A percentile compares a stretch with the other conserved stretches of the same genome.
Evolutionary conservation across 2,329 filamentous ascomycete species (phyloP).

Genomic region (Ilyonectria destructans): DNA sequence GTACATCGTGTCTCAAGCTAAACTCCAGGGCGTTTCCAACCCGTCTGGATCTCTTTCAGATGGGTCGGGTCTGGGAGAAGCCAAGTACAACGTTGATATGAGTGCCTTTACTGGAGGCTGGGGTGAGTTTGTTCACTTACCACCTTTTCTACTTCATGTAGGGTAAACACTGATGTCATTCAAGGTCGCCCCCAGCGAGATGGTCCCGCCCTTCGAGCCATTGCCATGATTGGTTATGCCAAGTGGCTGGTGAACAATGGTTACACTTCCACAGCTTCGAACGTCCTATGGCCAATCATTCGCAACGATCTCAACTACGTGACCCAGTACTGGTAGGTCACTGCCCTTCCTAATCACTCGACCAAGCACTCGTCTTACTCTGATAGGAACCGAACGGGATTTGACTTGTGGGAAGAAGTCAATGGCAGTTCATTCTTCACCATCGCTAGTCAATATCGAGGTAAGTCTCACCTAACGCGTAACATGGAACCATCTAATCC

Average conservation of each 20-base stretch:
- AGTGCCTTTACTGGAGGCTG: slow-evolving; percentile 77
- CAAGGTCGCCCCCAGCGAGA: slow-evolving; percentile 82
- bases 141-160: neutral
- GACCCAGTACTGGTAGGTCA: slow-evolving; percentile 75
- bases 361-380: slow-evolving; percentile 10
- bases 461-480: slow-evolving; percentile 53
- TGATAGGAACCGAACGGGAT: slow-evolving; percentile 71
- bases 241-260: slow-evolving; percentile 81
- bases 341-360: too few relatives aligned
- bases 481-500: too few relatives aligned
- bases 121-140: slow-evolving; percentile 60
- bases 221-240: slow-evolving; percentile 80
- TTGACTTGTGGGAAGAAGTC: slow-evolving; percentile 90
- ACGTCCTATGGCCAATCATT: slow-evolving; percentile 81
- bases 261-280: slow-evolving; percentile 69
- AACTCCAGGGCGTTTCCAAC: slow-evolving; percentile 78
- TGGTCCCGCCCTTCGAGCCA: slow-evolving; percentile 83
- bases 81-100: slow-evolving; percentile 80
- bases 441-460: slow-evolving; percentile 77
- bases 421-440: slow-evolving; percentile 87
- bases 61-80: slow-evolving; percentile 76
- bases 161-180: slow-evolving; percentile 25
- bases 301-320: slow-evolving; percentile 84
- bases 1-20: slow-evolving; percentile 78
- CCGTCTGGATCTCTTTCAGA: slow-evolving; percentile 74